Base-by-base conservation (phyloP, 2,329 filamentous ascomycete genomes). In the Alternaria brassicae region DNA sequence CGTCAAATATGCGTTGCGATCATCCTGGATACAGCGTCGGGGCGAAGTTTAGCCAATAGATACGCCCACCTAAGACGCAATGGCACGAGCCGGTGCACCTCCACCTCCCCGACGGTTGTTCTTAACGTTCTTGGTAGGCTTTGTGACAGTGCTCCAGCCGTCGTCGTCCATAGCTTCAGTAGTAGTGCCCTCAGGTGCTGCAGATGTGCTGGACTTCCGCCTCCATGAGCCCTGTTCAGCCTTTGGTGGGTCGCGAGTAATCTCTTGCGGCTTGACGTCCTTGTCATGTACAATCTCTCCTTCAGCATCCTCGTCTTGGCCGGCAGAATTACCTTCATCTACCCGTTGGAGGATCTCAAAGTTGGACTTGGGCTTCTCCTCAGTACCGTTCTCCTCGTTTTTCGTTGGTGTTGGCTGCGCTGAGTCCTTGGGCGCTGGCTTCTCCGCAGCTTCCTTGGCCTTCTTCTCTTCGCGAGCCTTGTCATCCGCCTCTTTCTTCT, bases 401-500 rank as follows among this genome's bases (percentile, higher is more conserved):
- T 70, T 78, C 62, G 65, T 70, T 48, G 68, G 68, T 52, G 66
- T 67, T 44, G 65, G 58, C 58, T 70, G 64, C 57, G 63, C 77
- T 74, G 68, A 84, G 60, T 86, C 84, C 77, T 88, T 88, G 23
- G 64, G 56, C 21, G 65, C 84, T 49, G 87, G 84, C 69, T 86
- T 88, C n/a, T 86, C 88, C 4, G 64, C 61, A 50, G 81, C 81
- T 36, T 85, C 82, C 51, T 84, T 84, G 28, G 79, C 78, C 56
- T 80, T 80, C 77, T 84, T 86, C 66, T 89, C 88, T 51, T 88
- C 92, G 79, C 92, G 93, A 42, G 87, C 89, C 82, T 93, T 95
- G 63, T 95, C 92, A 1, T 95, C 92, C 1, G 89, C 88, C 70
- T 96, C 93, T 75, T 89, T 91, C 86, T 96, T 96, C 78, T 95